Percentiles rank a stretch among this genome's conserved stretches.
phyloP scores from a whole-genome alignment of 2,329 filamentous ascomycete genomes.

The Escovopsis sp. region DNA sequence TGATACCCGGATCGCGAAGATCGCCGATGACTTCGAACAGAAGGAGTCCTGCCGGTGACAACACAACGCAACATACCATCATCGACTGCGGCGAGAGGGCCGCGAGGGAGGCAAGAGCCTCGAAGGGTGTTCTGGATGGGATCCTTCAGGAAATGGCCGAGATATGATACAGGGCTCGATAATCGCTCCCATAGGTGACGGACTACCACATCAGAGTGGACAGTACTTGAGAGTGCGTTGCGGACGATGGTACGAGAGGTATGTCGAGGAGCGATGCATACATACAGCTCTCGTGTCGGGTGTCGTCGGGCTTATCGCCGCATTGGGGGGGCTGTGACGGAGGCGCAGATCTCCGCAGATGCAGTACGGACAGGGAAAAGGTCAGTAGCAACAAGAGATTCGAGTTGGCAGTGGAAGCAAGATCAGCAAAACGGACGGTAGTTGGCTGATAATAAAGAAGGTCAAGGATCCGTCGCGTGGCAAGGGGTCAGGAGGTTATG shows the following conservation, averaged over 20 bases:
- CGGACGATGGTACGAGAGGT: conserved; percentile 9
- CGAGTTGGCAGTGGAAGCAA: background rate
- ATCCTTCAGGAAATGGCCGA: conserved; percentile 13
- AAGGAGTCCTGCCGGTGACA: background rate
- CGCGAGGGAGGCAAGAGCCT: conserved; percentile 22
- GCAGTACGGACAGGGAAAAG: background rate
- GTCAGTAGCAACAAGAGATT: background rate
- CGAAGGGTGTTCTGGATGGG: conserved; percentile 14
- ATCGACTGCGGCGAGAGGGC: conserved; percentile 27
- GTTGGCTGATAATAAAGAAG: background rate
- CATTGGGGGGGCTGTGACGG: conserved; percentile 16
- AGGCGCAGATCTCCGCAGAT: conserved; percentile 6
- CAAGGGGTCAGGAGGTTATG: background rate
- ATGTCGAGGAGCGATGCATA: conserved; percentile 13
- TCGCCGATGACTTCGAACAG: no score
- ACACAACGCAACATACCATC: conserved; percentile 28
- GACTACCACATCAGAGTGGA: conserved; percentile 13
- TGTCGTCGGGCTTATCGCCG: conserved; percentile 18
- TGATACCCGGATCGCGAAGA: no score
- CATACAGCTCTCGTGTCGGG: conserved; percentile 20
- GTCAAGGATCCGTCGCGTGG: background rate
- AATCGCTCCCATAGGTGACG: conserved; percentile 15
- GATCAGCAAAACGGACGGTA: background rate
- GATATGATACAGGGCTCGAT: conserved; percentile 8
- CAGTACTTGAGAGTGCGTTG: conserved; percentile 7